A percentile compares a stretch with the other conserved stretches of the same genome.
These are phyloP conservation scores for Termitomyces sp. DNA, from an alignment of 768 basidiomycete genomes.

Conservation along the genomic window DNA sequence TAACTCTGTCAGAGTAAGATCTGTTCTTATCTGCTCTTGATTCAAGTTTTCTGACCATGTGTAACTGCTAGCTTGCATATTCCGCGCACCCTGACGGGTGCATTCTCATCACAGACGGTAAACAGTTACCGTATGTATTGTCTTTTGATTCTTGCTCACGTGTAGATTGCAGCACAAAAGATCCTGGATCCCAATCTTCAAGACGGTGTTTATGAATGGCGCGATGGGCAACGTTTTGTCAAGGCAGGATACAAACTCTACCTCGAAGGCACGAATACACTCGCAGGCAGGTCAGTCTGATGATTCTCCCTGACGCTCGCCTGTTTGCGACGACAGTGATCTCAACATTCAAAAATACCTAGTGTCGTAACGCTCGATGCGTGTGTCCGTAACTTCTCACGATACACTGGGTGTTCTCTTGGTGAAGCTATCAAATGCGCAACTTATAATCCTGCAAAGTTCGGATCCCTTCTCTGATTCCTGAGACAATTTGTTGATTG, in stretches of 20 bases:
- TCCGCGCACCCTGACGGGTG: constrained; percentile 80
- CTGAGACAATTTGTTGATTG: neutral
- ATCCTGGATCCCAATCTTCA: constrained; percentile 79
- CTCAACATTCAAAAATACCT: neutral
- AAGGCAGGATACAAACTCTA: constrained; percentile 80
- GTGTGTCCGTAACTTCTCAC: constrained; percentile 80
- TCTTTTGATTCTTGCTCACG: neutral
- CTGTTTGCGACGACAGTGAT: neutral
- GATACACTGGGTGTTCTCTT: constrained; percentile 79
- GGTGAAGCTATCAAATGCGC: constrained; percentile 83
- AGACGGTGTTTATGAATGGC: constrained; percentile 86
- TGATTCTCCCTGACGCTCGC: neutral
- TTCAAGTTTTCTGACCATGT: neutral
- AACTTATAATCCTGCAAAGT: constrained; percentile 82
- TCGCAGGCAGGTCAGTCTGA: constrained; percentile 72
- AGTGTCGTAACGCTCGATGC: constrained; percentile 81
- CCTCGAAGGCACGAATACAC: constrained; percentile 79
- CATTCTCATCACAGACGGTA: constrained; percentile 87
- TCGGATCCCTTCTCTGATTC: constrained; percentile 15
- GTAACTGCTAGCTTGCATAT: constrained; percentile 62
- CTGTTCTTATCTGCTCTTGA: neutral
- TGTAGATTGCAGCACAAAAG: constrained; percentile 59
- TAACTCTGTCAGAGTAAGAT: constrained; percentile 75
- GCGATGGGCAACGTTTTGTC: constrained; percentile 73
- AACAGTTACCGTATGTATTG: constrained; percentile 6